phyloP scores from a whole-genome alignment of 306 rosid species.

The Prunus salicina region DNA sequence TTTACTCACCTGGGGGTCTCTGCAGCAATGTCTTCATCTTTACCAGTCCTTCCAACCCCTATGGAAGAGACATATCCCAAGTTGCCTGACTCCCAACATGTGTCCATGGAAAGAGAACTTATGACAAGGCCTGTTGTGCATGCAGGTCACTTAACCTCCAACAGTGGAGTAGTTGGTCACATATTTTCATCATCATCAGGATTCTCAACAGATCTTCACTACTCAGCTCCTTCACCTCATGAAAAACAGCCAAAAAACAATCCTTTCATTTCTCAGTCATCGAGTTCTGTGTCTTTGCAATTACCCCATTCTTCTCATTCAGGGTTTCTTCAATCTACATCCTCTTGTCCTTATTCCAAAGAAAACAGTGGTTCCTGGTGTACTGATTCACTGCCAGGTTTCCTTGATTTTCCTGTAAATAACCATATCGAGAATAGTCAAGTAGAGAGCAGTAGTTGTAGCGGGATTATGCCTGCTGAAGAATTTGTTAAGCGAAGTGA shows the following conservation, averaged over 20 bases:
- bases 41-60: constrained; percentile 55
- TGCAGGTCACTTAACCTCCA: constrained; percentile 52
- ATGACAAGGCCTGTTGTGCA: constrained; percentile 46
- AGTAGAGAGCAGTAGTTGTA: constrained; percentile 63
- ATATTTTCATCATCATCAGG: constrained; percentile 85
- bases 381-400: constrained; percentile 65
- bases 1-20: constrained; percentile 61
- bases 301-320: constrained; percentile 57
- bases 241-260: constrained; percentile 48
- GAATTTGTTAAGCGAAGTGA: constrained; percentile 66
- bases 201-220: constrained; percentile 76
- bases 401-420: constrained; percentile 72
- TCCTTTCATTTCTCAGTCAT: constrained; percentile 60
- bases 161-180: constrained; percentile 75
- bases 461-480: constrained; percentile 56
- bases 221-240: constrained; percentile 65
- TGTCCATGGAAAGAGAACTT: constrained; percentile 55
- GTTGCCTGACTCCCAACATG: constrained; percentile 65
- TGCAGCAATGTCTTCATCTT: constrained; percentile 56
- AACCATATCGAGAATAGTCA: constrained; percentile 56
- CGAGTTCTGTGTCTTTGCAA: constrained; percentile 46
- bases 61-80: constrained; percentile 64
- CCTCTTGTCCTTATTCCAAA: constrained; percentile 47
- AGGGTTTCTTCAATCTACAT: constrained; percentile 46
- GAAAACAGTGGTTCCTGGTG: constrained; percentile 69